These are phyloP conservation scores for Leishmania tropica DNA, from an alignment of 208 protist genomes.

Conservation along the genomic window DNA sequence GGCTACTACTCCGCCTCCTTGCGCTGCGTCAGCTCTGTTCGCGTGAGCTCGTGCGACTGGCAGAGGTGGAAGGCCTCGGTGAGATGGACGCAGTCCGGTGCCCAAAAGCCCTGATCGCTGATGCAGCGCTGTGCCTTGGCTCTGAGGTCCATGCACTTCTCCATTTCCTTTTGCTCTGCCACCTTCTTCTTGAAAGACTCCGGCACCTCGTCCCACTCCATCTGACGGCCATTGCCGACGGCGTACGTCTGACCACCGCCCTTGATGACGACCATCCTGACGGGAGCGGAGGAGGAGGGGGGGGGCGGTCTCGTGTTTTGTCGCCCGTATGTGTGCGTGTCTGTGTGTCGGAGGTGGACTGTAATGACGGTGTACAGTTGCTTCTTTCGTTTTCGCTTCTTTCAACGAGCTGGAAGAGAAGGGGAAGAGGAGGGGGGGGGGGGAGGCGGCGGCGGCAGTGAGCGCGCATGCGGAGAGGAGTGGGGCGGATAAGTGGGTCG, in stretches of 20 bases:
- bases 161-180: constrained; percentile 66
- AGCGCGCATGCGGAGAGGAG: not conserved
- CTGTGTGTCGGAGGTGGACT: not conserved
- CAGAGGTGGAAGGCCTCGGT: constrained; percentile 81
- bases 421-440: not conserved
- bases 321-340: constrained; percentile 2
- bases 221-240: constrained; percentile 72
- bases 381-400: not conserved
- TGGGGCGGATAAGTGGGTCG: not conserved
- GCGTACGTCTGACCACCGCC: constrained; percentile 76
- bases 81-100: constrained; percentile 46
- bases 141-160: constrained; percentile 64
- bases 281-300: not conserved
- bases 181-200: constrained; percentile 71
- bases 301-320: not conserved
- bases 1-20: not conserved
- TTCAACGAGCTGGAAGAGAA: not conserved
- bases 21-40: constrained; percentile 38
- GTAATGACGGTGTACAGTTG: not conserved
- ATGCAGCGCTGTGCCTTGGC: constrained; percentile 76
- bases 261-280: constrained; percentile 77
- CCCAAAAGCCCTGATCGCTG: constrained; percentile 76
- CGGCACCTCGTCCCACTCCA: constrained; percentile 83
- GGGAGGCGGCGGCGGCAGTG: not conserved
- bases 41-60: constrained; percentile 66